Evolutionary conservation across 495 filamentous ascomycete genomes (phyloP), one percentile per base, ranked within the genome.

Genomic region (Aspergillus leporis): DNA sequence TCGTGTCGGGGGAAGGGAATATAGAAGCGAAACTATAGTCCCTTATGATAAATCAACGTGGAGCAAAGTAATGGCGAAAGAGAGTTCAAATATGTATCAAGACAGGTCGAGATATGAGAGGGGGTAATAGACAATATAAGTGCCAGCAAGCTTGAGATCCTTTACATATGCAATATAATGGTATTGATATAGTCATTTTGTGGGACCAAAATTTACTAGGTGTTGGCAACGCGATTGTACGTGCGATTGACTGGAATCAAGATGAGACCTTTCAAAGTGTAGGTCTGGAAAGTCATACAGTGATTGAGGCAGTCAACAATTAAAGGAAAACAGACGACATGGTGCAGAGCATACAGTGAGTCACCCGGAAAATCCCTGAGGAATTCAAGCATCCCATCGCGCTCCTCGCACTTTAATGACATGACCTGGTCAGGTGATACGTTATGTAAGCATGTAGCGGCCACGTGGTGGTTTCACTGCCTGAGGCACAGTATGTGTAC

Each of bases 161-260:
- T 61, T 58, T 40, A 36, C 36, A 34, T 50, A 58, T 51, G 51
- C 7, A 52, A 32, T 56, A 46, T 16, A 40, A 36, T 52, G 31
- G 9, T 30, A 55, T 50, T 66, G 55, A 54, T 62, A 63, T 19
- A 66, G 60, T 62, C 64, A 66, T 66, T 47, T 66, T 66, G 60
- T 55, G 63, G 50, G 22, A 54, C 7, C 12, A 58, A 4, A 40
- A 21, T 18, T 40, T 31, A 38, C 25, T 49, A 41, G 30, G 43
- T 21, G 40, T 52, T 40, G 19, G 21, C 30, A 31, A 16, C 19
- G 30, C 36, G 36, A 13, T 48, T 34, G 59, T n/a, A 22, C 34
- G 19, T 4, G 16, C n/a, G 13, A 21, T 18, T 22, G 49, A 21
- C 16, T 16, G 22, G 12, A 54, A 12, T 43, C 14, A 41, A 28